These are phyloP conservation scores for Saccharomyces hybrid DNA, from an alignment of 1,139 yeast species.

Conservation along the genomic window DNA sequence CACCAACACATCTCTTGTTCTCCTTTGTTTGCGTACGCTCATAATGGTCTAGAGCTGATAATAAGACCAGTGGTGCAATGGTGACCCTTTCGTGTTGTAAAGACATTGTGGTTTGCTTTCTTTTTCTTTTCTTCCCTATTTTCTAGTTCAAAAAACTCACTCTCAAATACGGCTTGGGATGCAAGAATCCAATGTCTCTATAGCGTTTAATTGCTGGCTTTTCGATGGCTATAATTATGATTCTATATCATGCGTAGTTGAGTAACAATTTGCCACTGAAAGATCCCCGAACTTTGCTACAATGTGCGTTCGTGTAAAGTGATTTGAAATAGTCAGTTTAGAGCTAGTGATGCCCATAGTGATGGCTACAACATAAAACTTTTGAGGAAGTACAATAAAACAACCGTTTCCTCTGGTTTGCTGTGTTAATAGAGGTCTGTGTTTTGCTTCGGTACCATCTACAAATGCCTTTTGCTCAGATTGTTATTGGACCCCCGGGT, in stretches of 20 bases:
- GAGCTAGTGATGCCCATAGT: constrained; percentile 5
- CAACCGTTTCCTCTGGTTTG: background rate
- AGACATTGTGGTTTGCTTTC: constrained; percentile 14
- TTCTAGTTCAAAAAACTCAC: background rate
- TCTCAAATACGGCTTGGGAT: background rate
- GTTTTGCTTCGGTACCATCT: background rate
- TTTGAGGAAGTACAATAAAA: too few species aligned
- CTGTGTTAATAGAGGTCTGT: background rate
- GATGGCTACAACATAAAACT: too few species aligned
- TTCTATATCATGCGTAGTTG: background rate
- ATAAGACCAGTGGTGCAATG: constrained; percentile 89
- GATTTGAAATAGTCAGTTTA: background rate
- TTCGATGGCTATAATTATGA: background rate
- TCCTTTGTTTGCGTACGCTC: constrained; percentile 68
- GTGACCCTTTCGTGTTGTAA: constrained; percentile 54
- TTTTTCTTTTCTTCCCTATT: background rate
- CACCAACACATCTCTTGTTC: constrained; percentile 88
- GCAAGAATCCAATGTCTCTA: background rate
- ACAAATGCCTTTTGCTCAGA: constrained; percentile 68
- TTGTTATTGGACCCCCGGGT: constrained; percentile 97
- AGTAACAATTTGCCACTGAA: background rate
- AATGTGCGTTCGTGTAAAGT: background rate
- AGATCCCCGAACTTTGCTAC: background rate
- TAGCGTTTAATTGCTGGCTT: background rate
- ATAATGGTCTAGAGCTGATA: constrained; percentile 93